phyloP scores from a whole-genome alignment of 257 asterid genomes.

The Plantago major region DNA sequence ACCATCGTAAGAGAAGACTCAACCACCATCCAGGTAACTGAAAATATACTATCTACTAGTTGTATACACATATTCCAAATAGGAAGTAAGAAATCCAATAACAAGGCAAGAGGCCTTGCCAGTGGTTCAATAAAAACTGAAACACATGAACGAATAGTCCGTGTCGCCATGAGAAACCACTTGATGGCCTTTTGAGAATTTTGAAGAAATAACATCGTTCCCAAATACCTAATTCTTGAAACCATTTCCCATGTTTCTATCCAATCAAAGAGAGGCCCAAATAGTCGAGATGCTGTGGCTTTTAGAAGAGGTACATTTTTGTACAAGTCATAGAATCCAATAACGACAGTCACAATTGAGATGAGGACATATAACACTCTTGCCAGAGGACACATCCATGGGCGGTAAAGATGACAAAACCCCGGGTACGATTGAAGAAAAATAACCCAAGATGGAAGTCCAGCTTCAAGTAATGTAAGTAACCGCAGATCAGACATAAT shows the following conservation, averaged over 20 bases:
- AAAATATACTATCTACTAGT: conserved; percentile 48
- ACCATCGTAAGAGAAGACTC: conserved; percentile 55
- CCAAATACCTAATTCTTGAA: conserved; percentile 82
- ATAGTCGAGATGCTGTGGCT: conserved; percentile 79
- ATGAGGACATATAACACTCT: conserved; percentile 67
- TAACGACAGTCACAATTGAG: conserved; percentile 82
- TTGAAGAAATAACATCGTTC: conserved; percentile 96
- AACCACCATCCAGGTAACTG: conserved; percentile 62
- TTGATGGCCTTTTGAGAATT: conserved; percentile 82
- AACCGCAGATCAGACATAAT: conserved; percentile 68
- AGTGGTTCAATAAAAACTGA: conserved; percentile 57
- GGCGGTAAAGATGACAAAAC: conserved; percentile 86
- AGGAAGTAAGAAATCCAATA: conserved; percentile 67
- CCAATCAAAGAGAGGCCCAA: conserved; percentile 97
- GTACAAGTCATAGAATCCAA: conserved; percentile 92
- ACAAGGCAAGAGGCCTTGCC: conserved; percentile 55
- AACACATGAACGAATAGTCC: conserved; percentile 52
- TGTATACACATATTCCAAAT: conserved; percentile 50
- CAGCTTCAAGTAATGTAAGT: conserved; percentile 86
- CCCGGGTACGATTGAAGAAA: conserved; percentile 96
- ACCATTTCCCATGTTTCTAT: conserved; percentile 95
- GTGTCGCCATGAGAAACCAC: conserved; percentile 71
- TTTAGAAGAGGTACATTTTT: conserved; percentile 92
- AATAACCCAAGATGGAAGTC: conserved; percentile 97
- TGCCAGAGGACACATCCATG: conserved; percentile 99